Base-by-base conservation (phyloP, 306 rosid species). In the Castanea sativa region DNA sequence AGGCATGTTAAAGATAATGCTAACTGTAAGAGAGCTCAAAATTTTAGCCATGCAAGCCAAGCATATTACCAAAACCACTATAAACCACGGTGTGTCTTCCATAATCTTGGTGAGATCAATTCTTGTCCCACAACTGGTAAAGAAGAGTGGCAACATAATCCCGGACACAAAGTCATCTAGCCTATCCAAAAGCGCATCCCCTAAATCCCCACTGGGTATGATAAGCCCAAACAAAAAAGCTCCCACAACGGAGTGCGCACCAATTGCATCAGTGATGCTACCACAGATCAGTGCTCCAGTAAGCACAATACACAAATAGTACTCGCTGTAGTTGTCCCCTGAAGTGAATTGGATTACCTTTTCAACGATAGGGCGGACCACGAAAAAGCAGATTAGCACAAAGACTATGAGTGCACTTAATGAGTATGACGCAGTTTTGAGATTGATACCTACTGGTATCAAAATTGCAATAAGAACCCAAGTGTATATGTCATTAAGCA, bases 211-310 rank as follows among this genome's bases (percentile, higher is more conserved):
- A 27, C 83, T 85, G 38, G 91, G 91, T 7, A 88, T 70, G 70
- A 85, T 85, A n/a, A 88, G 70, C 6, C 89, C 89, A 13, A 29
- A 85, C 49, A 88, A 75, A 76, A 85, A 88, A 30, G 91, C 91
- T 43, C 91, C 87, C 27, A 83, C 81, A 45, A 81, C 76, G 30
- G 52, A 25, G 60, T 82, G 88, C 5, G 84, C 55, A 0, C 91
- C 91, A 25, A 88, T 82, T 43, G 71, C 5, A 59, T 88, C 87
- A 0, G 91, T 81, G 75, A 88, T 45, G 11, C 1, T 45, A 0
- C 84, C 74, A 58, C 79, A 83, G 5, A 23, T 11, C 0, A 85
- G 6, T 73, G 78, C 49, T 3, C 89, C 91, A 69, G 82, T 64
- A 10, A 83, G 4, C 27, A 88, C 86, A 73, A 27, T 69, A 13